Evolutionary conservation across 108 stramenopile genomes (phyloP).

Genomic region (Cyclotella kingstonii): DNA sequence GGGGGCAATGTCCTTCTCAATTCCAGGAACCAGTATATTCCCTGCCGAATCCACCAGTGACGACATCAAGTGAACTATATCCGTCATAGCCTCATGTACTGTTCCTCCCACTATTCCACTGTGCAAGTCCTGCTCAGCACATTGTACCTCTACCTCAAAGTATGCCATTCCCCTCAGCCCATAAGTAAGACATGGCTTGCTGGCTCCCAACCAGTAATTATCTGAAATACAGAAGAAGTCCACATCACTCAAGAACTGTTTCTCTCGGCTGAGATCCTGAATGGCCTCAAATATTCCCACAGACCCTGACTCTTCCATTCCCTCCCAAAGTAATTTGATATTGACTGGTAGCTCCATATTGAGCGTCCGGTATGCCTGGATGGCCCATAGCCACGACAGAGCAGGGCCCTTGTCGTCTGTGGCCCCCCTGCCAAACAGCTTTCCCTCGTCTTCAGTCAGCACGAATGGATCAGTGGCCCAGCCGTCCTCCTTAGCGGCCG

Average conservation of each 20-base stretch:
- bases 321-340: constrained; percentile 77
- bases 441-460: constrained; percentile 70
- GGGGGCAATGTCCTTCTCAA: constrained; percentile 73
- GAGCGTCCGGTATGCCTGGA: constrained; percentile 66
- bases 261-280: constrained; percentile 51
- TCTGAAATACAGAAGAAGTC: constrained; percentile 74
- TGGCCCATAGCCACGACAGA: constrained; percentile 77
- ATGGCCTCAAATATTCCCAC: constrained; percentile 77
- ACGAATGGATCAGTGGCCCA: constrained; percentile 84
- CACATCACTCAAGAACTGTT: constrained; percentile 73
- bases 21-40: constrained; percentile 68
- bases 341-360: constrained; percentile 68
- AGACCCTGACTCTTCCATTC: constrained; percentile 84
- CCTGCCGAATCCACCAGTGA: constrained; percentile 70
- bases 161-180: constrained; percentile 79
- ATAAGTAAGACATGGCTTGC: constrained; percentile 81
- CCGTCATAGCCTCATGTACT: constrained; percentile 84
- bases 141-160: constrained; percentile 65
- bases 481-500: constrained; percentile 69
- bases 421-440: constrained; percentile 71
- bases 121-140: constrained; percentile 76
- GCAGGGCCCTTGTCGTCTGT: constrained; percentile 89
- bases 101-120: constrained; percentile 79
- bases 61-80: constrained; percentile 67
- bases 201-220: constrained; percentile 67